Conservation (phyloP, 176 grass and related monocot species). For the Oryza glumipatula region DNA sequence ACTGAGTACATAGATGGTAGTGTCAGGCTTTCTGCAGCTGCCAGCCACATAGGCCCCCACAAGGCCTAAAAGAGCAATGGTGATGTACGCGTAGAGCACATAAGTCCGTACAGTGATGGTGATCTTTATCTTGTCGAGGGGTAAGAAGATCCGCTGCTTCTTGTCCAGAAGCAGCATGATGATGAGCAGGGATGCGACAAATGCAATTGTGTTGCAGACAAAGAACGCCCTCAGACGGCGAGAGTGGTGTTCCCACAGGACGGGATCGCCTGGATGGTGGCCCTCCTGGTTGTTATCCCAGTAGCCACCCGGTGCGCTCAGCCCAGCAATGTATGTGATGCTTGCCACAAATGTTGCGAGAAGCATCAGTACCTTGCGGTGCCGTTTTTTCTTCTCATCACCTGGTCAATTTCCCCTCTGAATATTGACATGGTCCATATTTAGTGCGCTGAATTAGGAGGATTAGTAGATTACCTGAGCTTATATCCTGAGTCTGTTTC, state of each 20-base stretch:
- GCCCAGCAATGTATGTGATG: conserved; percentile 24
- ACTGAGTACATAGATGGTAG: neutral
- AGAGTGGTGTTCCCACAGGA: neutral
- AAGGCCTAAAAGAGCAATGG: neutral
- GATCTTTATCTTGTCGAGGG: neutral
- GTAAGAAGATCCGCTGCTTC: neutral
- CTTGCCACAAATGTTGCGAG: conserved; percentile 34
- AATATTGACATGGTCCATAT: neutral
- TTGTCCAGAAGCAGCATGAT: conserved; percentile 24
- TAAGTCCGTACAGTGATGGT: neutral
- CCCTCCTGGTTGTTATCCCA: neutral
- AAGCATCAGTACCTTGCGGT: conserved; percentile 26
- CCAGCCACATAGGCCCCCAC: neutral
- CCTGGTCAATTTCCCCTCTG: neutral
- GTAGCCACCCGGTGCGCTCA: conserved; percentile 30
- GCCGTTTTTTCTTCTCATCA: neutral
- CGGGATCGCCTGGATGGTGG: neutral
- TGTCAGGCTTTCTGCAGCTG: neutral
- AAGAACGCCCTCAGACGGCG: neutral
- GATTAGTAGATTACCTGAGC: neutral
- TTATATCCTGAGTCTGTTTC: neutral
- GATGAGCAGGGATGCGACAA: conserved; percentile 17
- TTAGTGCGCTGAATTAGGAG: neutral
- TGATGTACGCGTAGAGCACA: neutral
- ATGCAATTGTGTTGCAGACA: neutral